Evolutionary conservation across 805 yeast species (phyloP).

Genomic region (Myxozyma geophila): DNA sequence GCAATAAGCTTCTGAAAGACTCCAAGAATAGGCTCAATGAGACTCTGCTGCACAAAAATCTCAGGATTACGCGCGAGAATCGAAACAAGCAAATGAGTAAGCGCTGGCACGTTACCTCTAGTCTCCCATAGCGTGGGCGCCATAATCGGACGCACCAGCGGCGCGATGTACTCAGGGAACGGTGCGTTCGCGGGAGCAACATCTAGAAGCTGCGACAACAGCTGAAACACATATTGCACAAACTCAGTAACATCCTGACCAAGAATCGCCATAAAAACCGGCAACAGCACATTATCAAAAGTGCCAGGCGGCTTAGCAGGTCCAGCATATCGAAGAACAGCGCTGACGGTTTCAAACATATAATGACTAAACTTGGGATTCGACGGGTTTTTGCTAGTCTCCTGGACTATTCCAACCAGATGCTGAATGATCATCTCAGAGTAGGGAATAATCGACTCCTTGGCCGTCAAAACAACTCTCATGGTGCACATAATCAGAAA

Average conservation of each 20-base stretch:
- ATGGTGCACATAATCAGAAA: constrained; percentile 86
- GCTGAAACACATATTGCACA: constrained; percentile 88
- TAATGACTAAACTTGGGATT: constrained; percentile 93
- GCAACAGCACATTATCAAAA: constrained; percentile 62
- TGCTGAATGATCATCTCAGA: constrained; percentile 59
- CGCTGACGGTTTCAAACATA: constrained; percentile 85
- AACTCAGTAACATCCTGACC: constrained; percentile 91
- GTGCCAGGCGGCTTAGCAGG: constrained; percentile 46
- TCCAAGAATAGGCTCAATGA: constrained; percentile 80
- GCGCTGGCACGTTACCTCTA: constrained; percentile 91
- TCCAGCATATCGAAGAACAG: constrained; percentile 61
- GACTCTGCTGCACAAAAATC: constrained; percentile 50
- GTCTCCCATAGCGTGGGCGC: constrained; percentile 94
- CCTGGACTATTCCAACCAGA: constrained; percentile 66
- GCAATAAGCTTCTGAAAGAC: constrained; percentile 94
- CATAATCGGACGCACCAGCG: constrained; percentile 76
- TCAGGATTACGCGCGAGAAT: constrained; percentile 56
- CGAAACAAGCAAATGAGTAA: constrained; percentile 75
- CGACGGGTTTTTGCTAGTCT: constrained; percentile 86
- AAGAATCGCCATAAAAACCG: constrained; percentile 67
- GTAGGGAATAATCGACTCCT: constrained; percentile 48
- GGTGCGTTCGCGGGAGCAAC: constrained; percentile 53
- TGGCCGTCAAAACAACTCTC: constrained; percentile 79
- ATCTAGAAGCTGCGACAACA: constrained; percentile 79
- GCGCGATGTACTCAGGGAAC: constrained; percentile 68